Evolutionary conservation across 164 flowering plant species (phyloP), one percentile per base, ranked within the genome.

Genomic region (Hamamelis virginiana): DNA sequence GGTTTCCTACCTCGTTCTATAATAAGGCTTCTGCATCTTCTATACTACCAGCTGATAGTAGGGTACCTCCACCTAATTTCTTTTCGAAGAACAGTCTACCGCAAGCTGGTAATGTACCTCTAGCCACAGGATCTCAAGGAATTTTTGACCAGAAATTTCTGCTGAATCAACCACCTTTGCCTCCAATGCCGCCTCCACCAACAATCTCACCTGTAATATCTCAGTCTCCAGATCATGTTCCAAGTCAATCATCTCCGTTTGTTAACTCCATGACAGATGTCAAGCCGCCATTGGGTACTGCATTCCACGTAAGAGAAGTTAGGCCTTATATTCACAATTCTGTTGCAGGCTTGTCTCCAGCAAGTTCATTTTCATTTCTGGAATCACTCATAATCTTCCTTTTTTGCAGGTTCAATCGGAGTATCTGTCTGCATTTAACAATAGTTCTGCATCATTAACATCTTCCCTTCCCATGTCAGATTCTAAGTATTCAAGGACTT

Each of bases 161-260:
- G 58, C 75, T 69, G 21, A 84, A 73, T 71, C 97, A 90, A 69
- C 99, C 98, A 48, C 96, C 97, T 61, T 67, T 93, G 73, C 99
- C 98, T 69, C 95, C 95, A 16, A 73, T 86, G 77, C 98, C 97
- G 9, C 97, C 98, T 18, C 93, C 95, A 11, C 70, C 83, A 58
- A 74, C 84, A 25, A 65, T 85, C 47, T 76, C 87, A 51, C 78
- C 96, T 8, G 74, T 76, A n/a, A 46, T 81, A 38, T 75, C 88
- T 68, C 94, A 83, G 52, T 56, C 66, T 53, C 46, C 81, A 23
- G 90, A 89, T 60, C 70, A 79, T 67, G 72, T 58, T 65, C 81
- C 71, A 18, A 75, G 64, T 65, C 88, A 80, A 48, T 67, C 90
- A 46, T 80, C 91, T 66, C 74, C 91, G 14, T 86, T 77, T 76